Evolutionary conservation across 2,329 filamentous ascomycete genomes (phyloP), one percentile per base, ranked within the genome.

Genomic region (Penicillium sp.): DNA sequence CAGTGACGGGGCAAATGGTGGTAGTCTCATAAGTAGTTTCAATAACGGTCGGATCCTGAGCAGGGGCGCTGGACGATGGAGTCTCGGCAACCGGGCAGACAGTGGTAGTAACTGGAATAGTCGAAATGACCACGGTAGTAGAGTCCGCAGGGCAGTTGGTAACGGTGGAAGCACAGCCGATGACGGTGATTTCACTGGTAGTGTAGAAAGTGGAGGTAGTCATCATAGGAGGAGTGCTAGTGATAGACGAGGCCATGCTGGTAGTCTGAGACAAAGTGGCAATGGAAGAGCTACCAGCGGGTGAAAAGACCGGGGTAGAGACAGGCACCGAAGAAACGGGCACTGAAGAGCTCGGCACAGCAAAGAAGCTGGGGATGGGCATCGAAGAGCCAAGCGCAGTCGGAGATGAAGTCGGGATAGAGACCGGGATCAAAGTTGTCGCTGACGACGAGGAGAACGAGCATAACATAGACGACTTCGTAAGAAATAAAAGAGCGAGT

Each of bases 141-240:
- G 76, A 77, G 47, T 72, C 67, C 53, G 74, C 77, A 26, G 81
- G 81, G 76, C 81, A 85, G 73, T 81, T 71, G 41, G 68, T 67
- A 44, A 74, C 67, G 4, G 64, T 68, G 9, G 72, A 62, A 16
- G 68, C 69, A 48, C 72, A 76, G 62, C 67, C 71, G 28, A 72
- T 76, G 57, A 75, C 65, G 39, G 73, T 73, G 36, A 71, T 53
- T 46, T 66, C 57, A 34, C 65, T 65, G 13, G 72, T 74, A 13
- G 68, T 69, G 51, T 67, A 73, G 18, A 72, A 63, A 23, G 74
- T 72, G 0, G 73, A 74, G 36, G 66, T 70, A 16, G 70, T 73
- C 58, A 63, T 59, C 44, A 52, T 49, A 24, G 61, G 45, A 15
- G 66, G 58, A n/a, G 57, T 26, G 47, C 42, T 58, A 38, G 50